Evolutionary conservation across 495 filamentous ascomycete genomes (phyloP).

Genomic region (Aspergillus baeticus): DNA sequence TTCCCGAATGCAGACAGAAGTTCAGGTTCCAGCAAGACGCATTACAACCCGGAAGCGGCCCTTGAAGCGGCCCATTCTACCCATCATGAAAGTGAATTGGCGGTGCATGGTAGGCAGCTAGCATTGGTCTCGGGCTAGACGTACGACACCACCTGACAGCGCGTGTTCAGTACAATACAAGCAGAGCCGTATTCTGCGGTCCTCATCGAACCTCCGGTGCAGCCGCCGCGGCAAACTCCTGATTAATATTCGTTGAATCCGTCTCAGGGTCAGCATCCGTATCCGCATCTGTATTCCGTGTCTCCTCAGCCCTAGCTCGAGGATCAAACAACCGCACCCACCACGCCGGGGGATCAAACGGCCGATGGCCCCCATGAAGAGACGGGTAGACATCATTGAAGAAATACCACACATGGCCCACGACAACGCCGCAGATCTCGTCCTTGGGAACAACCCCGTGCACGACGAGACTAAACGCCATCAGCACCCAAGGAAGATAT

Average conservation of each 20-base stretch:
- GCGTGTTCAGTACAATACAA: too few species aligned
- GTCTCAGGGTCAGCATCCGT: too few species aligned
- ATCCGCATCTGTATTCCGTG: constrained; percentile 21
- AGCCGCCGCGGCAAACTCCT: constrained; percentile 39
- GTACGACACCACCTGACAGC: too few species aligned
- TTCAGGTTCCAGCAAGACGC: too few species aligned
- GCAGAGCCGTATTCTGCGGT: too few species aligned
- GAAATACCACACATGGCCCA: constrained; percentile 98
- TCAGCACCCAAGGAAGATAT: constrained; percentile 94
- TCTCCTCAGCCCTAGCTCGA: constrained; percentile 24
- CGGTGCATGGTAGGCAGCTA: too few species aligned
- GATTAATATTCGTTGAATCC: constrained; percentile 28
- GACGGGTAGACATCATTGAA: constrained; percentile 96
- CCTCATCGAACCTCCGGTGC: constrained; percentile 42
- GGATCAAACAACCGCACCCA: constrained; percentile 85
- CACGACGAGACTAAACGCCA: constrained; percentile 82
- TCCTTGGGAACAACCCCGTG: constrained; percentile 90
- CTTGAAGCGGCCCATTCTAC: too few species aligned
- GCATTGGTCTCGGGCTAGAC: too few species aligned
- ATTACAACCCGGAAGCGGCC: too few species aligned
- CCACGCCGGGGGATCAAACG: constrained; percentile 87
- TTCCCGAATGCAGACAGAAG: too few species aligned
- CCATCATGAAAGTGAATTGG: too few species aligned
- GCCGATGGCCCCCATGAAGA: constrained; percentile 78
- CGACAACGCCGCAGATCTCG: constrained; percentile 88